Base-by-base conservation (phyloP, 2,329 filamentous ascomycete species). In the Colletotrichum destructivum region DNA sequence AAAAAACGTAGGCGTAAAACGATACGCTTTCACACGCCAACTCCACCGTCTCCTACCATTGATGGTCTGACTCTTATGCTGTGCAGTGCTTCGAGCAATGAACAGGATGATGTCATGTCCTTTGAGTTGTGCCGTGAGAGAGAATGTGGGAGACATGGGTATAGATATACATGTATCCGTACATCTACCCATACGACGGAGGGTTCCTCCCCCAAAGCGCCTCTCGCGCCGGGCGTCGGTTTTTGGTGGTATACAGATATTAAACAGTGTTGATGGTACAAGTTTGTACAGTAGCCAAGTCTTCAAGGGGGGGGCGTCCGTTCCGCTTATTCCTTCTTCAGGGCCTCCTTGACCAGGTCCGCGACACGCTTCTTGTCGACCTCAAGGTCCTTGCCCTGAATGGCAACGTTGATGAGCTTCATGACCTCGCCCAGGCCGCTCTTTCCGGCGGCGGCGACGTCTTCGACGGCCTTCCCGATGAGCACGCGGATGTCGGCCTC, bases 381-480 rank as follows among this genome's bases (percentile, higher is more conserved):
- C 78, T 94, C 89, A 47, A 93, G 87, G 49, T 88, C 86, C 81
- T 91, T 91, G 46, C 89, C 92, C 70, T 90, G 88, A 38, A 93
- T 81, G 38, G 83, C 82, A 4, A 83, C 82, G 63, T 89, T 80
- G 13, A 93, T 79, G 73, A 82, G 85, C 84, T 90, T 92, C 87
- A 94, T 88, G 12, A 92, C 86, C 67, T 89, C 86, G 4, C 91
- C 90, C 73, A 91, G 81, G 60, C 86, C 80, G 16, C 84, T 77
- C 79, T 89, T 89, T 46, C 85, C 87, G 23, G 85, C 85, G 38
- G 80, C 82, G 76, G 84, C 86, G 68, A 89, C 80, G 42, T 82
- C 84, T 38, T 86, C 84, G 26, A 93, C 81, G 3, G 87, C 86
- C 40, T 82, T 82, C 66, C 82, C 80, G 21, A 93, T 87, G 13